Evolutionary conservation across 2,329 filamentous ascomycete genomes (phyloP), one percentile per base, ranked within the genome.

Genomic region (Coniochaeta sp.): DNA sequence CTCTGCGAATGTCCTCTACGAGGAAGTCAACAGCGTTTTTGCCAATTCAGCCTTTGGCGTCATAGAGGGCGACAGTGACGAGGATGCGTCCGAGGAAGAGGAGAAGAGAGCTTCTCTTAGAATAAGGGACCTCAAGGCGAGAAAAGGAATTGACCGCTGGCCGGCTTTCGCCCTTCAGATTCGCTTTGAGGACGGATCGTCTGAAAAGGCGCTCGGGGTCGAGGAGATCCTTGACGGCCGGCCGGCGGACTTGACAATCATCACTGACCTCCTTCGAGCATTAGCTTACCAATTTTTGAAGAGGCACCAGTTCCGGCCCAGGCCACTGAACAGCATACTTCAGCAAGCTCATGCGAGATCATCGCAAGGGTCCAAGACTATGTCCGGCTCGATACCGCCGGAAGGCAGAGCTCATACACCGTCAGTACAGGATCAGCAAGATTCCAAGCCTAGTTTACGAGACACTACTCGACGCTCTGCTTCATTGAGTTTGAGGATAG

Each of bases 91-190:
- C 65, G 59, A 71, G 65, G 60, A 68, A 61, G 83, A 80, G n/a
- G 54, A 56, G 71, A 67, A 7, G 77, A 80, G 30, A 76, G 75
- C 1, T 82, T 77, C 78, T 1, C 74, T 71, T 34, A 80, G 74
- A 63, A 40, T 26, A 4, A 57, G 22, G 55, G 82, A 86, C 61
- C 65, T 82, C 40, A 85, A 79, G 67, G 73, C 74, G 14, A 80
- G 78, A 50, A 93, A 90, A 69, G 81, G 86, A 0, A 77, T 93
- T 10, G 91, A 97, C 67, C 83, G 85, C 57, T 95, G 91, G 86
- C 92, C 93, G 0, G 93, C 93, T 87, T 98, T 96, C 67, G 89
- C 87, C 66, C 74, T 98, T n/a, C 84, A 84, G 30, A 82, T 96
- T 14, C 38, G 74, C 79, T 2, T 67, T 81, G 12, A 62, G 64